These are phyloP conservation scores for Mucor lusitanicus DNA, from an alignment of 371 early-diverging fungal species.

Conservation along the genomic window DNA sequence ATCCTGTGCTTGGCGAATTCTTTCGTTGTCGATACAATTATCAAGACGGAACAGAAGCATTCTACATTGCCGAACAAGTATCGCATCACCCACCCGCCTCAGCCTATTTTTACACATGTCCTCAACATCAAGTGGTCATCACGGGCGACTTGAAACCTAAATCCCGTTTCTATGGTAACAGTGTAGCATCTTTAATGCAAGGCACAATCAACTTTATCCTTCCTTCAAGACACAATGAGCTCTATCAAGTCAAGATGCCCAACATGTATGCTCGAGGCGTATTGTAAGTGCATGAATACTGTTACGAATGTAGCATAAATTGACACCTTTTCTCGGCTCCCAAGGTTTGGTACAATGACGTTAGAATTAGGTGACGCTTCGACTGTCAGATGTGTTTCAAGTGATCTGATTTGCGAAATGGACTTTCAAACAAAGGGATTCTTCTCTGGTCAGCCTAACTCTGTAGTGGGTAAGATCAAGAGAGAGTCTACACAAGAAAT, in stretches of 20 bases:
- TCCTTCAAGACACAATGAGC: constrained; percentile 66
- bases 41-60: constrained; percentile 71
- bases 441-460: constrained; percentile 83
- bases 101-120: constrained; percentile 83
- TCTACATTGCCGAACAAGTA: constrained; percentile 93
- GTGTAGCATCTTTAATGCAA: constrained; percentile 88
- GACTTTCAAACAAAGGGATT: constrained; percentile 95
- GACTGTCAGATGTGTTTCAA: constrained; percentile 70
- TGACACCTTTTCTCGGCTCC: neutral
- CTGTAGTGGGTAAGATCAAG: constrained; percentile 84
- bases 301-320: neutral
- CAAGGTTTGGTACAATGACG: constrained; percentile 89
- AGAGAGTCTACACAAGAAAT: constrained; percentile 74
- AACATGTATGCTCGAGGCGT: constrained; percentile 95
- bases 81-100: constrained; percentile 98
- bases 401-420: constrained; percentile 76
- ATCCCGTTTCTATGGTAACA: constrained; percentile 91
- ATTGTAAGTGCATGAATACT: constrained; percentile 33
- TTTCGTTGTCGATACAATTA: constrained; percentile 83
- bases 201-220: constrained; percentile 72
- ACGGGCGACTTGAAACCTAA: constrained; percentile 87
- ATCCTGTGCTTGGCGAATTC: constrained; percentile 94
- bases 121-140: constrained; percentile 80
- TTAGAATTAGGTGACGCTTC: constrained; percentile 89
- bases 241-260: constrained; percentile 82